Percentiles rank a stretch among this genome's conserved stretches.
Conservation (phyloP, 495 filamentous ascomycete genomes). For the Penicillium lividum region DNA sequence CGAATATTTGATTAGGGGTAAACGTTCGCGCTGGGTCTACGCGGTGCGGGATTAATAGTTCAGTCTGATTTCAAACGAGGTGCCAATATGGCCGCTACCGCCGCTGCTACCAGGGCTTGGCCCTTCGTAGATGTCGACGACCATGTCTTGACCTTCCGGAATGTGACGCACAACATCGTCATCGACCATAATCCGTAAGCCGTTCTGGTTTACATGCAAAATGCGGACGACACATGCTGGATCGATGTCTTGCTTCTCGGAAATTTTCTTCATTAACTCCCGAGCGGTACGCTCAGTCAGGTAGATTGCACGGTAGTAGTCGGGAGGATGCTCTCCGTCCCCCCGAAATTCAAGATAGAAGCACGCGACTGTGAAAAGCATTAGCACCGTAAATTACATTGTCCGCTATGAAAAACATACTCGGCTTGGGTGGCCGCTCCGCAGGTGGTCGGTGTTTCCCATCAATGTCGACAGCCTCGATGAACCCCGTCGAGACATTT, state of each 20-base stretch:
- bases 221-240: not conserved
- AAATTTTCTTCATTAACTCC: not conserved
- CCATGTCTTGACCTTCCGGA: not conserved
- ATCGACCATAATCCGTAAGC: not conserved
- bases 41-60: too few species aligned
- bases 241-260: not conserved
- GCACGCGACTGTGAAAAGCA: not conserved
- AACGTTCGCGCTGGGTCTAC: too few species aligned
- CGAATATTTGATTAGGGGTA: too few species aligned
- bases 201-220: not conserved
- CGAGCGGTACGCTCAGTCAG: not conserved
- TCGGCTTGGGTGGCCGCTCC: slow-evolving; percentile 69
- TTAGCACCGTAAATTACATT: too few species aligned
- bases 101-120: too few species aligned
- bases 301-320: not conserved
- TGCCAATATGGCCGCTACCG: too few species aligned
- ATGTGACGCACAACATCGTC: not conserved
- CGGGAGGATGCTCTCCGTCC: not conserved
- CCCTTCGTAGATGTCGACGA: not conserved
- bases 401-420: slow-evolving; percentile 56
- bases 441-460: slow-evolving; percentile 76
- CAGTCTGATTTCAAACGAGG: too few species aligned
- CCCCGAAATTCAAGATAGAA: not conserved
- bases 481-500: slow-evolving; percentile 53
- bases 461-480: slow-evolving; percentile 91